phyloP scores from a whole-genome alignment of 2,329 filamentous ascomycete genomes.

The Dendrostoma leiphaemia region DNA sequence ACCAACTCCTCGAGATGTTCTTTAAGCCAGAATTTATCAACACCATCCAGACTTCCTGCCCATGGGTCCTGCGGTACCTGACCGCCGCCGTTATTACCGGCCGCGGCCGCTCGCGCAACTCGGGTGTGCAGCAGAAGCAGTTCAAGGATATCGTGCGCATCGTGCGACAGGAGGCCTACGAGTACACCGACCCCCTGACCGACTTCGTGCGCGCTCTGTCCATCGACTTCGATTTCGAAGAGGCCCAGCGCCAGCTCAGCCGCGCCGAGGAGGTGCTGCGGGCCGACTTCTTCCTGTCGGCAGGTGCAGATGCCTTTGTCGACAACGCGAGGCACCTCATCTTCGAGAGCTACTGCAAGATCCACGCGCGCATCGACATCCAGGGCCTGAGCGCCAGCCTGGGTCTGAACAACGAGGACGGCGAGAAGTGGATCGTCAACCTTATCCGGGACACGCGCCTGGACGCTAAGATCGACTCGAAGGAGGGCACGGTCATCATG shows the following conservation, averaged over 20 bases:
- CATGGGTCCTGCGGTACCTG: conserved; percentile 94
- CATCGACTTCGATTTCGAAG: conserved; percentile 94
- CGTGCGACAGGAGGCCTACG: conserved; percentile 94
- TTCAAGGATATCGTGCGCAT: conserved; percentile 96
- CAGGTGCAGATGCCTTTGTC: conserved; percentile 82
- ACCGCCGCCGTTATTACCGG: conserved; percentile 94
- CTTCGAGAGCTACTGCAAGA: conserved; percentile 99
- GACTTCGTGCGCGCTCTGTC: conserved; percentile 96
- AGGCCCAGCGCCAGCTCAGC: conserved; percentile 83
- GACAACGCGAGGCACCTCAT: conserved; percentile 94
- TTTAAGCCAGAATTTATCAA: conserved; percentile 98
- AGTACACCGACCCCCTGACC: conserved; percentile 94
- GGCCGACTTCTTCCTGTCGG: conserved; percentile 92
- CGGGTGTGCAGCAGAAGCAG: conserved; percentile 91
- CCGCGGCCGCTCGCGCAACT: conserved; percentile 77
- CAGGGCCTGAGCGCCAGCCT: conserved; percentile 91
- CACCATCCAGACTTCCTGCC: conserved; percentile 97
- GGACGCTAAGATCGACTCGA: conserved; percentile 99
- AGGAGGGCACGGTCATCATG: conserved; percentile 98
- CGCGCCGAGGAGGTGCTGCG: conserved; percentile 89
- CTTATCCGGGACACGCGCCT: conserved; percentile 95
- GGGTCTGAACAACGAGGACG: conserved; percentile 88
- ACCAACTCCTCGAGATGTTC: conserved; percentile 90
- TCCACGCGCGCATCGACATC: conserved; percentile 97
- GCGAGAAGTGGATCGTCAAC: conserved; percentile 99